Conservation (phyloP, 1,284 basidiomycete genomes). For the Dichomitus squalens region DNA sequence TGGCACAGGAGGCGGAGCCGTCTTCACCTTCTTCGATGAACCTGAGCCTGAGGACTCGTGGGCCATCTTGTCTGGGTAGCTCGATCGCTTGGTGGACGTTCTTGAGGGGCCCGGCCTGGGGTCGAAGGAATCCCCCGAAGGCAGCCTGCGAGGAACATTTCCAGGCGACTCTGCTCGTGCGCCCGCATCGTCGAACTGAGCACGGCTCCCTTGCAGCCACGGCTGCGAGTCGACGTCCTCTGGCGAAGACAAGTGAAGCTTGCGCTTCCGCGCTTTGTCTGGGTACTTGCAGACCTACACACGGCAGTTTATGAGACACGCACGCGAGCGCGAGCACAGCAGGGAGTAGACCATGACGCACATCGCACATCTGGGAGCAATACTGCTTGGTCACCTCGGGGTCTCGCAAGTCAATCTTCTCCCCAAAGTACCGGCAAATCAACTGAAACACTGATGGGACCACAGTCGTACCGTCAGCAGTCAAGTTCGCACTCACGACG, state of each 20-base stretch:
- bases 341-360: conserved; percentile 41
- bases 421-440: conserved; percentile 86
- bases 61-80: background rate
- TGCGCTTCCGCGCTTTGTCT: conserved; percentile 56
- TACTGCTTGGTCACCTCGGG: conserved; percentile 50
- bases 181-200: conserved; percentile 31
- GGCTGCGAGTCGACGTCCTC: conserved; percentile 41
- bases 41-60: background rate
- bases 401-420: conserved; percentile 60
- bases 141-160: background rate
- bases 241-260: conserved; percentile 51
- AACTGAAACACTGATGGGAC: conserved; percentile 40
- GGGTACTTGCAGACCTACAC: conserved; percentile 75
- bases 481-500: conserved; percentile 50
- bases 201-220: conserved; percentile 26
- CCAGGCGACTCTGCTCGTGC: conserved; percentile 18
- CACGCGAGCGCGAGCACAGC: no score
- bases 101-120: background rate
- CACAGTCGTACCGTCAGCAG: background rate
- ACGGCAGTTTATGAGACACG: no score
- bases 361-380: conserved; percentile 86
- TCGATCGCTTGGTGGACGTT: conserved; percentile 3
- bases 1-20: background rate
- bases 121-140: background rate
- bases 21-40: conserved; percentile 16